phyloP scores from a whole-genome alignment of 495 filamentous ascomycete genomes.

The Aspergillus avenaceus region DNA sequence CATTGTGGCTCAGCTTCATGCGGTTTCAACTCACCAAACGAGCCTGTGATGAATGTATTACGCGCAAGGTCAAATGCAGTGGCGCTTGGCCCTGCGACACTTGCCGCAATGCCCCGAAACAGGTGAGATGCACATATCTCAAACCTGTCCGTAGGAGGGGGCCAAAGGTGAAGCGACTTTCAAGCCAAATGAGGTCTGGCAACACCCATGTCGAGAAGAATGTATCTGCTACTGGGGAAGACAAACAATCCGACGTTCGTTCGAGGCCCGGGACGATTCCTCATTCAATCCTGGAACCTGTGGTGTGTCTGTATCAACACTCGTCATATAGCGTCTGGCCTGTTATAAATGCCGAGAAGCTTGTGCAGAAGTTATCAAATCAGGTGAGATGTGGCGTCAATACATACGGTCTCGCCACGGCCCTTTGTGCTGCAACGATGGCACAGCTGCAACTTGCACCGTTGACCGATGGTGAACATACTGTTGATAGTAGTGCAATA shows the following conservation, averaged over 20 bases:
- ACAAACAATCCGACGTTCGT: neutral
- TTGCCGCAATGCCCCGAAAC: conserved; percentile 17
- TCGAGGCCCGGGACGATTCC: conserved; percentile 4
- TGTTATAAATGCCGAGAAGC: conserved; percentile 18
- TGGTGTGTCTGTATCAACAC: conserved; percentile 20
- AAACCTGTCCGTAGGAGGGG: conserved; percentile 25
- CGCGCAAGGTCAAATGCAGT: conserved; percentile 30
- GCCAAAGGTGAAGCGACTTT: conserved; percentile 21
- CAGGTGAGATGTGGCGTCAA: neutral
- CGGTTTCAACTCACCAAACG: conserved; percentile 20
- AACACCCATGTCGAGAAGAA: neutral
- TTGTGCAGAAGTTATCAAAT: conserved; percentile 13
- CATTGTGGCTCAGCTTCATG: no score
- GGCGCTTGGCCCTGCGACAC: conserved; percentile 28
- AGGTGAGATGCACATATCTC: conserved; percentile 25
- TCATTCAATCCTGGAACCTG: conserved; percentile 5
- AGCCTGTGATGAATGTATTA: conserved; percentile 30
- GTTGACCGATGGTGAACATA: neutral
- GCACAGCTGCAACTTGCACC: conserved; percentile 27
- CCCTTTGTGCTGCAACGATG: conserved; percentile 32
- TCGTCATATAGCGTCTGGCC: conserved; percentile 32
- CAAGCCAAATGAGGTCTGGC: neutral
- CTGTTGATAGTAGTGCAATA: conserved; percentile 19
- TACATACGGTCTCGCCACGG: conserved; percentile 18
- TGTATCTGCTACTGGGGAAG: neutral